A percentile compares a stretch with the other conserved stretches of the same genome.
Conservation (phyloP, 192 early-diverging fungal genomes). For the Dispira parvispora region DNA sequence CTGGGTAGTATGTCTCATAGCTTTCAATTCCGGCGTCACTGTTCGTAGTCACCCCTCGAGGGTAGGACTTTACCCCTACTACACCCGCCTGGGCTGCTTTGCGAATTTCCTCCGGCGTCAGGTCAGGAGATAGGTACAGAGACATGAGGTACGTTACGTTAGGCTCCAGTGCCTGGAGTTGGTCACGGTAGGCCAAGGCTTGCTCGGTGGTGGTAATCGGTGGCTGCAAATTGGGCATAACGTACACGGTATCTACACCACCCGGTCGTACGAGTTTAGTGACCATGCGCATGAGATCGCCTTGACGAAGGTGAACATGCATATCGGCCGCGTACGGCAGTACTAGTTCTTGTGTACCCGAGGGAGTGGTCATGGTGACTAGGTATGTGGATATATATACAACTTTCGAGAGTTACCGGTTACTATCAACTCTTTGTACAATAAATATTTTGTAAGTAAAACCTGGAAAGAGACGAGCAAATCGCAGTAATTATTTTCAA, state of each 20-base stretch:
- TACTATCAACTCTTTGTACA: no score
- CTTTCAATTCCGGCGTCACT: slow-evolving; percentile 85
- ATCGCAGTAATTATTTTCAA: no score
- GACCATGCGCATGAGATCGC: slow-evolving; percentile 74
- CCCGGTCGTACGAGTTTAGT: slow-evolving; percentile 64
- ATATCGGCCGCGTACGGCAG: slow-evolving; percentile 73
- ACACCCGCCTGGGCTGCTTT: slow-evolving; percentile 75
- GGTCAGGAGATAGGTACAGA: slow-evolving; percentile 70
- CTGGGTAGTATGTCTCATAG: slow-evolving; percentile 75
- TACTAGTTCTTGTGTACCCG: slow-evolving; percentile 19
- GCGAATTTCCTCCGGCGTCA: slow-evolving; percentile 78
- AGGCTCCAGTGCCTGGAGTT: slow-evolving; percentile 69
- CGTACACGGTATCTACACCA: slow-evolving; percentile 71
- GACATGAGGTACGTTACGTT: slow-evolving; percentile 84
- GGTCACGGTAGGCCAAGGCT: slow-evolving; percentile 67
- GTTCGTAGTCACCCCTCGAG: slow-evolving; percentile 95
- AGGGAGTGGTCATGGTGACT: neutral
- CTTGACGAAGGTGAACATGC: slow-evolving; percentile 88
- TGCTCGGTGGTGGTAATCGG: slow-evolving; percentile 73
- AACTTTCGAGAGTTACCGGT: no score
- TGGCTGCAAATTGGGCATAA: slow-evolving; percentile 95
- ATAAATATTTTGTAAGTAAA: no score
- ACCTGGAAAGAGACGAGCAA: no score
- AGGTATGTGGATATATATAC: neutral
- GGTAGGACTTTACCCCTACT: slow-evolving; percentile 81